A percentile compares a stretch with the other conserved stretches of the same genome.
Conservation (phyloP, 495 filamentous ascomycete genomes). For the Lichenothelia convexa region DNA sequence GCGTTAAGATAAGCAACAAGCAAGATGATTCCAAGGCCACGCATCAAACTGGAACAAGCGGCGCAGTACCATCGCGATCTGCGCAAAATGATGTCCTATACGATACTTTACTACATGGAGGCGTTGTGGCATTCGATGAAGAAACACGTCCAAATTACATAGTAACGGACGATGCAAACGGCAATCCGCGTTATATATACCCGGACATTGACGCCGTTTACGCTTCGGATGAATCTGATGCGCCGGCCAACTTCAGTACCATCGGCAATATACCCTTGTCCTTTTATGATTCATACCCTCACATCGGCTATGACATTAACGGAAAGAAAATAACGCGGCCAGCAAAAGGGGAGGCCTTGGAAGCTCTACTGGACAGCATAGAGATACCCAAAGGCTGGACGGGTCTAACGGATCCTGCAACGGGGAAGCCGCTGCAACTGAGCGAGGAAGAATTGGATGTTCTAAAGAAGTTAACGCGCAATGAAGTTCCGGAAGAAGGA, state of each 20-base stretch:
- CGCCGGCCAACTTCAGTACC: constrained; percentile 61
- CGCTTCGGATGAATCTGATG: constrained; percentile 85
- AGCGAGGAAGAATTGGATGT: constrained; percentile 79
- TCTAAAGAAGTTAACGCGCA: constrained; percentile 73
- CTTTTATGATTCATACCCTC: constrained; percentile 94
- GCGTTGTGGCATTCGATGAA: too few relatives aligned
- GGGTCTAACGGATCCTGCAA: constrained; percentile 79
- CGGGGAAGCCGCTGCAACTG: constrained; percentile 77
- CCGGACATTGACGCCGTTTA: constrained; percentile 87
- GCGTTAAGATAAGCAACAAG: constrained; percentile 12
- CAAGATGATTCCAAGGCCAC: constrained; percentile 10
- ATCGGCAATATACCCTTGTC: constrained; percentile 87
- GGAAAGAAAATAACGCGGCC: constrained; percentile 94
- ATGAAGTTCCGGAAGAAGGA: constrained; percentile 69
- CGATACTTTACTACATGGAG: too few relatives aligned
- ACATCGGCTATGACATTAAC: constrained; percentile 98
- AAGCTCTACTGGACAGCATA: constrained; percentile 87
- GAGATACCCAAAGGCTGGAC: constrained; percentile 98
- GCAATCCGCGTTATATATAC: constrained; percentile 58
- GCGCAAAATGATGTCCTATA: too few relatives aligned
- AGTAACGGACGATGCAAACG: constrained; percentile 49
- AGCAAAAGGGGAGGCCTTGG: constrained; percentile 81
- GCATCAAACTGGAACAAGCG: too few relatives aligned
- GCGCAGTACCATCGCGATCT: too few relatives aligned
- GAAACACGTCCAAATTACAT: constrained; percentile 33